A percentile compares a stretch with the other conserved stretches of the same genome.
Conservation (phyloP, 345 rosid genomes). For the Luvunga scandens region DNA sequence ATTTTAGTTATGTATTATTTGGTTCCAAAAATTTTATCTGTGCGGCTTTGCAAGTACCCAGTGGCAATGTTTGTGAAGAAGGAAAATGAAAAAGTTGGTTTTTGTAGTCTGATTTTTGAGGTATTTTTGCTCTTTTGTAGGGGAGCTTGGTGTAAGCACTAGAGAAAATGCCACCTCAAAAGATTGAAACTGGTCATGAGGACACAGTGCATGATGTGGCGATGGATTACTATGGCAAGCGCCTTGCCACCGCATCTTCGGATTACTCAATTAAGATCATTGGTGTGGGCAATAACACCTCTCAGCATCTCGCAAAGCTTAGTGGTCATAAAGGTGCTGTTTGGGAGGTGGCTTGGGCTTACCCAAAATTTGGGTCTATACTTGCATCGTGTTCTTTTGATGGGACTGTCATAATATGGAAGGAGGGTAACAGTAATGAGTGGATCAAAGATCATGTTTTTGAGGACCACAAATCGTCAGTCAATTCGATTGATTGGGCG, state of each 20-base stretch:
- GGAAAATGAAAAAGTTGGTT: not conserved
- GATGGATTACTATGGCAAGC: conserved; percentile 28
- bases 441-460: conserved; percentile 20
- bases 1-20: not conserved
- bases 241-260: conserved; percentile 19
- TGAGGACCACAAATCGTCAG: conserved; percentile 22
- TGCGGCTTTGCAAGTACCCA: no score
- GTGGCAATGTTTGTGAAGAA: not conserved
- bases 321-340: conserved; percentile 25
- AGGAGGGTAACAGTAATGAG: conserved; percentile 22
- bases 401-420: conserved; percentile 24
- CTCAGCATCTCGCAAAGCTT: conserved; percentile 23
- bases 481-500: conserved; percentile 23
- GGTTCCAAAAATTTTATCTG: not conserved
- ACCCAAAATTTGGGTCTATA: conserved; percentile 25
- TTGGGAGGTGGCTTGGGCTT: conserved; percentile 26
- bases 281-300: conserved; percentile 18
- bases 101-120: not conserved
- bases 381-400: conserved; percentile 24
- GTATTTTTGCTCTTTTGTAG: not conserved
- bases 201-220: conserved; percentile 25
- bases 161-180: conserved; percentile 22
- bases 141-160: not conserved
- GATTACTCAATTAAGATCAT: conserved; percentile 23
- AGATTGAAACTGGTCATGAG: conserved; percentile 22